These are phyloP conservation scores for Penicillium italicum DNA, from an alignment of 2,329 filamentous ascomycete species.

Conservation along the genomic window DNA sequence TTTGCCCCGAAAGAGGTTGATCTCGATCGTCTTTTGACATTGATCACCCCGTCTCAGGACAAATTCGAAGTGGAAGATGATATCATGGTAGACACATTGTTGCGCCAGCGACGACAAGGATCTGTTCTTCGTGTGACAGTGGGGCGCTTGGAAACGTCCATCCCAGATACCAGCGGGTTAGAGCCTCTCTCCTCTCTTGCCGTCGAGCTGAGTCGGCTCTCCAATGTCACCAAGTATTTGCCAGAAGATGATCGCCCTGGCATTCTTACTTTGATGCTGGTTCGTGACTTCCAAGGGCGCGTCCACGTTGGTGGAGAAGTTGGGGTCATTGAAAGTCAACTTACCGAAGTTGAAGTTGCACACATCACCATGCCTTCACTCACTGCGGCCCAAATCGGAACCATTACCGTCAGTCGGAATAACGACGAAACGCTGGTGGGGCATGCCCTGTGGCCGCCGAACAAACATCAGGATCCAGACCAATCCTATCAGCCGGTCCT, in stretches of 20 bases:
- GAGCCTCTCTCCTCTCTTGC: slow-evolving; percentile 66
- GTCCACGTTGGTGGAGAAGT: slow-evolving; percentile 66
- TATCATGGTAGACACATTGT: slow-evolving; percentile 86
- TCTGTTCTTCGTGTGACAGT: slow-evolving; percentile 71
- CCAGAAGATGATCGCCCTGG: slow-evolving; percentile 94
- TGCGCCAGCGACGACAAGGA: slow-evolving; percentile 82
- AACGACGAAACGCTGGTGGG: slow-evolving; percentile 68
- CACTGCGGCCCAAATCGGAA: slow-evolving; percentile 69
- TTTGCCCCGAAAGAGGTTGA: slow-evolving; percentile 72
- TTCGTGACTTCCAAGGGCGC: slow-evolving; percentile 61
- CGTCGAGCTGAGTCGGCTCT: slow-evolving; percentile 75
- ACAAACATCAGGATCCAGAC: slow-evolving; percentile 15
- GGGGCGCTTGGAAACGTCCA: slow-evolving; percentile 59
- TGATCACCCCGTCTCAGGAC: slow-evolving; percentile 88
- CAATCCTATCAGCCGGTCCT: slow-evolving; percentile 56
- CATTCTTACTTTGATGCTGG: slow-evolving; percentile 66
- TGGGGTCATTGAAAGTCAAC: slow-evolving; percentile 59
- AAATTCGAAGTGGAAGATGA: slow-evolving; percentile 88
- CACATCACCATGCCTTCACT: slow-evolving; percentile 84
- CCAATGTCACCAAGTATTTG: slow-evolving; percentile 87
- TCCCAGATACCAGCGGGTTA: slow-evolving; percentile 64
- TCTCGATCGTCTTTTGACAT: slow-evolving; percentile 72
- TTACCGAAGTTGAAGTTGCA: slow-evolving; percentile 65
- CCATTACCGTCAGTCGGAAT: slow-evolving; percentile 61
- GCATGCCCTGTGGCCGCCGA: slow-evolving; percentile 48